phyloP scores from a whole-genome alignment of 176 grass and related monocot genomes.

The Bolboschoenus planiculmis region DNA sequence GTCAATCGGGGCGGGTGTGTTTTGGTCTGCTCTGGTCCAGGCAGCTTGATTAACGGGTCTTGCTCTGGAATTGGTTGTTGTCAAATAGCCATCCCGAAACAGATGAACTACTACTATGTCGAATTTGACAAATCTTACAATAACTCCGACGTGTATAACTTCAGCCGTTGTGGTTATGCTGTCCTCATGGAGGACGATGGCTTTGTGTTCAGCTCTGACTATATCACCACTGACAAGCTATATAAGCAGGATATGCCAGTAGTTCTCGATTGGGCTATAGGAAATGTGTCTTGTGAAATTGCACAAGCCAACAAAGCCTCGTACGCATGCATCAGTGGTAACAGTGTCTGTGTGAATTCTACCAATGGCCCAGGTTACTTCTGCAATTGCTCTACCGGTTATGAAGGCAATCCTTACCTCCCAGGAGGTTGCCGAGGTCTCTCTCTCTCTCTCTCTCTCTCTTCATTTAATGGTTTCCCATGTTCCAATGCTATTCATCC shows the following conservation, averaged over 20 bases:
- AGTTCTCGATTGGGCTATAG: conserved; percentile 29
- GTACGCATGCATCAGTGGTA: conserved; percentile 13
- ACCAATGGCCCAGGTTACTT: conserved; percentile 14
- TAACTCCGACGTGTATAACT: not conserved
- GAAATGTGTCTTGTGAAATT: conserved; percentile 10
- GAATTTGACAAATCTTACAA: not conserved
- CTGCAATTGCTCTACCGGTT: conserved; percentile 31
- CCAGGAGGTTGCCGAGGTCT: conserved; percentile 21
- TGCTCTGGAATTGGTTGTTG: conserved; percentile 28
- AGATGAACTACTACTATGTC: not conserved
- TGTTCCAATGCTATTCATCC: too few relatives aligned
- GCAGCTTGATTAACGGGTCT: not conserved
- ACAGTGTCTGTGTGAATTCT: conserved; percentile 7
- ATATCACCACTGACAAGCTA: not conserved
- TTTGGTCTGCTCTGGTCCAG: not conserved
- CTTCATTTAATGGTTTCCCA: not conserved
- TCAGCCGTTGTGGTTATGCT: conserved; percentile 23
- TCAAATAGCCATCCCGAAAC: not conserved
- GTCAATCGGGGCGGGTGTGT: not conserved
- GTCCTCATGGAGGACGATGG: not conserved
- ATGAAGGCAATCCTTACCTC: conserved; percentile 26
- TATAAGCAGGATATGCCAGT: not conserved
- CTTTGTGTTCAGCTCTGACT: not conserved
- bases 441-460: not conserved
- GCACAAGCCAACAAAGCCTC: not conserved